These are phyloP conservation scores for Bombardia bombarda DNA, from an alignment of 495 filamentous ascomycete genomes.

Conservation along the genomic window DNA sequence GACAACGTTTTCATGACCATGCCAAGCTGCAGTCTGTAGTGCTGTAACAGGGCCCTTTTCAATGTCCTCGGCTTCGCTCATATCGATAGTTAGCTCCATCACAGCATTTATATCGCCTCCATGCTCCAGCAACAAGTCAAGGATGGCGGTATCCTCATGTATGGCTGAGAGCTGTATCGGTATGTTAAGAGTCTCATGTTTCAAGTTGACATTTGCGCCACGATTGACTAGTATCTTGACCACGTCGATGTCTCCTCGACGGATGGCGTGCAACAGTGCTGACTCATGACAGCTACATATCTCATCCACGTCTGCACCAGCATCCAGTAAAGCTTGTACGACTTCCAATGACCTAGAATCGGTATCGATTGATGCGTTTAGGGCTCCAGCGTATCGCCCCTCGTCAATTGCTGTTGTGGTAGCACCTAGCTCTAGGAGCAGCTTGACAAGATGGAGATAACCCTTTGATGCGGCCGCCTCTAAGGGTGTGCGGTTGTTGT, in stretches of 20 bases:
- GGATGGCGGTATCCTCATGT: neutral
- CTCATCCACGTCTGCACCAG: neutral
- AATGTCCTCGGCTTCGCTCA: neutral
- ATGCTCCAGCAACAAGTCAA: conserved; percentile 13
- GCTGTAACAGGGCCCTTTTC: conserved; percentile 11
- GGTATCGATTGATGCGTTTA: conserved; percentile 1
- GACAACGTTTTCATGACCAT: conserved; percentile 1
- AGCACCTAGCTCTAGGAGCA: neutral
- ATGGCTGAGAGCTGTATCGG: conserved; percentile 9
- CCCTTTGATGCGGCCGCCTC: conserved; percentile 1
- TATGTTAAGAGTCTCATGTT: conserved; percentile 3
- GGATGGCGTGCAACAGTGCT: neutral
- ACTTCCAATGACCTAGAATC: neutral
- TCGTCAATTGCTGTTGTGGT: neutral
- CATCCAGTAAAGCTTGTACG: neutral
- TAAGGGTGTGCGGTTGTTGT: neutral
- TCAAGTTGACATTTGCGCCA: conserved; percentile 4
- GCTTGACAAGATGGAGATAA: neutral
- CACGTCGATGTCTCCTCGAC: neutral
- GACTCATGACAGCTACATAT: neutral
- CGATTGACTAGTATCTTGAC: conserved; percentile 1
- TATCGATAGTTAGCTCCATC: neutral
- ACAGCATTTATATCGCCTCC: conserved; percentile 15
- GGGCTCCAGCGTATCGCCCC: neutral
- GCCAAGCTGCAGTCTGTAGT: conserved; percentile 15